phyloP scores from a whole-genome alignment of 441 rosid genomes.

The Arabidopsis hybrid region DNA sequence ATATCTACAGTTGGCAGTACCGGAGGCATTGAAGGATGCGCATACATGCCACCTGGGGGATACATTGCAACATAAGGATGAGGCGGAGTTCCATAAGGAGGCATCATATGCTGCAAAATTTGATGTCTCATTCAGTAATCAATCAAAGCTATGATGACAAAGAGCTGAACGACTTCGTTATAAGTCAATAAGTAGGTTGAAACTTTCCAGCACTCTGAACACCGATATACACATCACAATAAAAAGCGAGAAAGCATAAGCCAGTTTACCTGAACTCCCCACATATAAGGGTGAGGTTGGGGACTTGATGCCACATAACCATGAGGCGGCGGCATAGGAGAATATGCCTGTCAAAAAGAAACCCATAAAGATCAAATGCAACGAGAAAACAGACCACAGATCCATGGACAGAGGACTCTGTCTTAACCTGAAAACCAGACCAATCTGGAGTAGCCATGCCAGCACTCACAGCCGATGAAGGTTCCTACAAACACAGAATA shows the following conservation, averaged over 20 bases:
- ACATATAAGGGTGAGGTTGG: constrained; percentile 97
- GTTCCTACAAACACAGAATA: constrained; percentile 63
- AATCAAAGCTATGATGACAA: constrained; percentile 25
- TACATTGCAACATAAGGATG: constrained; percentile 96
- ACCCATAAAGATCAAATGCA: constrained; percentile 31
- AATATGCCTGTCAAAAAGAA: constrained; percentile 73
- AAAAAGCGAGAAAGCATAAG: not conserved
- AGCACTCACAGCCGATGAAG: constrained; percentile 58
- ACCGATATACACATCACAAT: constrained; percentile 7
- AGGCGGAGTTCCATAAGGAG: constrained; percentile 94
- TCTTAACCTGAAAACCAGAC: constrained; percentile 90
- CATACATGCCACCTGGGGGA: constrained; percentile 93
- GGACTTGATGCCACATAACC: constrained; percentile 94
- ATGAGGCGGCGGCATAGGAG: constrained; percentile 93
- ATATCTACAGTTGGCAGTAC: constrained; percentile 51
- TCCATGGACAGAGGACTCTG: constrained; percentile 17
- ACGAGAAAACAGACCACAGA: constrained; percentile 31
- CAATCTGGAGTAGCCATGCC: constrained; percentile 83
- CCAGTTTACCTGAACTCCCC: constrained; percentile 93
- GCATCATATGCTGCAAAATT: constrained; percentile 84
- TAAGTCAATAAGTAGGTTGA: constrained; percentile 1
- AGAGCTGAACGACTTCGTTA: not conserved
- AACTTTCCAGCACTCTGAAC: constrained; percentile 20
- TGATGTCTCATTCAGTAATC: not conserved
- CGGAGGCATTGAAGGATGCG: constrained; percentile 92